Evolutionary conservation across 306 rosid genomes (phyloP), one percentile per base, ranked within the genome.

Genomic region (Medicago lupulina): DNA sequence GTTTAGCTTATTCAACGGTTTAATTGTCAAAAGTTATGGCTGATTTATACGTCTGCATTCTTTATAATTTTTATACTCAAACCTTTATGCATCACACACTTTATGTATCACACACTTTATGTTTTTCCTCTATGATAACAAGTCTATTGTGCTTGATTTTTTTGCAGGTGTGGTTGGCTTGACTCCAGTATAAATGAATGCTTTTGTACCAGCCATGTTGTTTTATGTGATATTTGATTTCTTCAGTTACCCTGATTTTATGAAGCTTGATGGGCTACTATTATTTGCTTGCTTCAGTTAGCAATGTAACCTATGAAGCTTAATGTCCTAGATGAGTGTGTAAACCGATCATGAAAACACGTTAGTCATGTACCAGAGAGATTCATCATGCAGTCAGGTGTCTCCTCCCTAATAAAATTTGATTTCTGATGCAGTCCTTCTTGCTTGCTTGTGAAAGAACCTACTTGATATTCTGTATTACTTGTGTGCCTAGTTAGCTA

Each of bases 161-260:
- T 83, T 62, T 83, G 79, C 90, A 89, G 97, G 97, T 58, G 97
- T 92, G 34, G 90, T 89, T 76, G 97, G 97, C 54, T 71, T 88
- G 86, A 92, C 97, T 17, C 97, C 93, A 2, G 38, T 83, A 61
- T 92, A 77, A 83, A 47, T 55, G 38, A 41, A 49, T 38, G 78
- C 63, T 60, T 71, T 8, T 9, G 81, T 16, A 78, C 71, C 77
- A 58, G 67, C 51, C 72, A 11, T 75, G 71, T 49, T 77, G 70
- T 72, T 50, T 61, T 58, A 41, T 79, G 75, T 15, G 74, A 58
- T 63, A 67, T 17, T 64, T 25, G 80, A 44, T 67, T 62, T 21
- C 73, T 39, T 23, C 43, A 5, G 73, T 80, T 75, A 60, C 64
- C 67, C 69, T 41, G 55, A 50, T 65, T 73, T 70, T 64, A 25